Evolutionary conservation across 371 early-diverging fungal species (phyloP).

Genomic region (Apophysomyces trapeziformis): DNA sequence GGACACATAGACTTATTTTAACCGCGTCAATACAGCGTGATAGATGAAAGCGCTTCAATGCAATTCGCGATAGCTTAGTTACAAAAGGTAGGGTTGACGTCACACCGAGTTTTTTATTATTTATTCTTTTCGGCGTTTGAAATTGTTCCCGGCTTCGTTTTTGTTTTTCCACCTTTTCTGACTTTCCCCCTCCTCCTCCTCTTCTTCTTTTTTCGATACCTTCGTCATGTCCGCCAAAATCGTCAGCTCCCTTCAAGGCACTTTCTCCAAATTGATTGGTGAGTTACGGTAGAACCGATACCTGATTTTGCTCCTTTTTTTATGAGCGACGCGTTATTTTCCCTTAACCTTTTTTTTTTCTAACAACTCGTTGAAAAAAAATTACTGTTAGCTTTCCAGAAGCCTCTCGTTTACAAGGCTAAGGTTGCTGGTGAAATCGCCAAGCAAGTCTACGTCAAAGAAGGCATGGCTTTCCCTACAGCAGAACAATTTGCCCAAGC

Average conservation of each 20-base stretch:
- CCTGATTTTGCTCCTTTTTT: background rate
- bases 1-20: no score
- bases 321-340: background rate
- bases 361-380: background rate
- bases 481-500: slow-evolving; percentile 62
- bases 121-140: no score
- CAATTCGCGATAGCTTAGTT: no score
- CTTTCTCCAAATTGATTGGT: slow-evolving; percentile 46
- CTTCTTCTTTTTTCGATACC: slow-evolving; percentile 1
- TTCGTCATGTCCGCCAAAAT: slow-evolving; percentile 25
- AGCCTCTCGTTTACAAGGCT: slow-evolving; percentile 61
- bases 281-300: background rate
- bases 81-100: no score
- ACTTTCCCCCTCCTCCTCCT: background rate
- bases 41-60: no score
- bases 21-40: no score
- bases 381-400: slow-evolving; percentile 37
- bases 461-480: slow-evolving; percentile 71
- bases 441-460: slow-evolving; percentile 74
- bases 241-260: slow-evolving; percentile 30
- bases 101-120: no score
- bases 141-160: no score
- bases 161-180: no score
- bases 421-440: slow-evolving; percentile 70
- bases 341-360: background rate